phyloP scores from a whole-genome alignment of 257 asterid genomes.

The Solanum sejunctum region DNA sequence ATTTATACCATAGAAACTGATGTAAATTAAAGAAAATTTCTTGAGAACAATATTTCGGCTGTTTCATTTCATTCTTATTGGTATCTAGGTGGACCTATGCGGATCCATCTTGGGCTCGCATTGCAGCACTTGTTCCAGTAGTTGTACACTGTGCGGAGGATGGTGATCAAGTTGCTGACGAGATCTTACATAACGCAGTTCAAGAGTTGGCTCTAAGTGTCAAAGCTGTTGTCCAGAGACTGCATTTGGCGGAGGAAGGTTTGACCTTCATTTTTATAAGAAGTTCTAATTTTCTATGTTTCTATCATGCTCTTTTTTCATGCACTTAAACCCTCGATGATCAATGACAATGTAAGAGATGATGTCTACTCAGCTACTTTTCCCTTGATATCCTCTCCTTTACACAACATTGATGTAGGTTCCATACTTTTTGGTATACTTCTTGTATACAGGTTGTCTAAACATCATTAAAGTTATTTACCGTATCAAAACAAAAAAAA shows the following conservation, averaged over 20 bases:
- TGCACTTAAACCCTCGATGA: background rate
- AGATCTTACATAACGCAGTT: conserved; percentile 63
- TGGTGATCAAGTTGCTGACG: conserved; percentile 77
- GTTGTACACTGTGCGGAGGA: conserved; percentile 92
- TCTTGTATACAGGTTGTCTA: background rate
- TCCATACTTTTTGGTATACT: background rate
- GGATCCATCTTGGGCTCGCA: conserved; percentile 97
- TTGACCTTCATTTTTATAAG: background rate
- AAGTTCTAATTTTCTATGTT: background rate
- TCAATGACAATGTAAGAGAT: background rate
- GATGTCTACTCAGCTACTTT: background rate
- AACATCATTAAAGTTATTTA: background rate
- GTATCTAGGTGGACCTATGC: conserved; percentile 98
- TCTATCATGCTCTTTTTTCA: background rate
- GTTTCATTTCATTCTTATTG: conserved; percentile 28
- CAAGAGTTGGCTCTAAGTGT: conserved; percentile 73
- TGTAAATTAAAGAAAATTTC: background rate
- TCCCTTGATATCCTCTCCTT: background rate
- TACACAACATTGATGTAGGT: background rate
- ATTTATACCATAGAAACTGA: background rate
- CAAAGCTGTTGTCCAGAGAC: conserved; percentile 74
- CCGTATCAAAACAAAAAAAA: background rate
- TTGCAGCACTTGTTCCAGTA: conserved; percentile 89
- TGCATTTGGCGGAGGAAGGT: conserved; percentile 83
- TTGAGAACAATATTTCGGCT: background rate